Evolutionary conservation across 2,329 filamentous ascomycete genomes (phyloP).

Genomic region (Exserohilum rostratum): DNA sequence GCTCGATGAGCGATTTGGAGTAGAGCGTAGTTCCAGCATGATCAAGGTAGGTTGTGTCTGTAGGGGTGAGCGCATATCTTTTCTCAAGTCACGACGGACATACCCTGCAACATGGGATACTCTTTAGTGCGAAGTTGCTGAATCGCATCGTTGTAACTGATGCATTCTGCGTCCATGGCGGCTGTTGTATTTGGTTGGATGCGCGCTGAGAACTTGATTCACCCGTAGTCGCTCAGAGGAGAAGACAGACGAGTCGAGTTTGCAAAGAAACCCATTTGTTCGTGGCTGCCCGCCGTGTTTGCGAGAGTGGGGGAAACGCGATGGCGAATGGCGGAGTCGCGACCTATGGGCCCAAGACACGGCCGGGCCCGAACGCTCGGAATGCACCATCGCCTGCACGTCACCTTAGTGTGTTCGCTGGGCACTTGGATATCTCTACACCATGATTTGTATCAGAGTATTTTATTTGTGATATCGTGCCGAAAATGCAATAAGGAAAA

Average conservation of each 20-base stretch:
- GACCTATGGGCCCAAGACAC: constrained; percentile 16
- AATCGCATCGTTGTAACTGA: constrained; percentile 63
- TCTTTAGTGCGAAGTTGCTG: constrained; percentile 65
- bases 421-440: not conserved
- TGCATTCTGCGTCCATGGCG: constrained; percentile 34
- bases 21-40: constrained; percentile 93
- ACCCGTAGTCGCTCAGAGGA: constrained; percentile 32
- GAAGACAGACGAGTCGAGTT: constrained; percentile 7
- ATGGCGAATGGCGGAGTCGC: constrained; percentile 40
- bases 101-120: constrained; percentile 74
- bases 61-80: constrained; percentile 10
- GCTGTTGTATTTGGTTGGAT: not conserved
- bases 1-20: constrained; percentile 79
- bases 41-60: constrained; percentile 82
- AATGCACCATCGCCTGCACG: constrained; percentile 7
- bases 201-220: constrained; percentile 4
- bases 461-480: no score
- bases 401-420: not conserved
- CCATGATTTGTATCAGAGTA: no score
- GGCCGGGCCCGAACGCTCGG: constrained; percentile 34
- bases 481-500: no score
- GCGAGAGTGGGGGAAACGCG: constrained; percentile 48
- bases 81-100: constrained; percentile 2
- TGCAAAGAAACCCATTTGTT: constrained; percentile 34
- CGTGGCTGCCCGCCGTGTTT: constrained; percentile 23